Base-by-base conservation (phyloP, 768 basidiomycete species). In the Leccinum ochraceum region DNA sequence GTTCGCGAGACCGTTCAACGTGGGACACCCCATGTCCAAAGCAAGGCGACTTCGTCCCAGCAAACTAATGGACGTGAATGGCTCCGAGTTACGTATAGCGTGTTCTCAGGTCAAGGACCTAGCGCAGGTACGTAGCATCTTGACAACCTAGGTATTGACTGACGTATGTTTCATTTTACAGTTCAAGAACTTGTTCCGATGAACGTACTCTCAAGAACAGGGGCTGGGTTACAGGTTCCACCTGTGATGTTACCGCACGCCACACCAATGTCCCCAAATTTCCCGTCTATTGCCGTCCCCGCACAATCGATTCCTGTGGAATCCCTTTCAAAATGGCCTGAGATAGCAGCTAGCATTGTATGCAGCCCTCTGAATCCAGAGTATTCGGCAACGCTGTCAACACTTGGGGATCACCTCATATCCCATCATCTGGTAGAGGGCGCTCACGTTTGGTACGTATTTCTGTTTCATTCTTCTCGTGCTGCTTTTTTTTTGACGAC, bases 21-120 rank as follows among this genome's bases (percentile, higher is more conserved):
- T 26, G 59, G 37, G 22, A 30, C 58, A 51, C 42, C 66, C 34
- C 63, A 65, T 59, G 54, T 55, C 39, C 56, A 67, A 59, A 65
- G 66, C 28, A 72, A 65, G 13, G 65, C 68, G 20, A 34, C 65
- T 53, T 42, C 67, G 5, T 56, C 62, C 20, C 67, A 71, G 6
- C 65, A 72, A 49, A 69, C 67, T 42, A 83, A 80, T 66, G 86
- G 88, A 0, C 76, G 87, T 59, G 93, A 95, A 73, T 81, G 86
- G 66, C 75, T 98, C 57, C 81, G 88, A 59, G 85, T 90, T 46
- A 86, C 90, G 17, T 95, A 97, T 71, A 86, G 94, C 70, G 72
- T 92, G 53, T 89, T 88, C 69, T 87, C 93, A 20, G 94, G 94
- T 16, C 89, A 94, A 70, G 93, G 93, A 6, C 81, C 89, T 24